Percentiles rank a stretch among this genome's conserved stretches.
These are phyloP conservation scores for Parascedosporium putredinis DNA, from an alignment of 2,329 filamentous ascomycete genomes.

Conservation along the genomic window DNA sequence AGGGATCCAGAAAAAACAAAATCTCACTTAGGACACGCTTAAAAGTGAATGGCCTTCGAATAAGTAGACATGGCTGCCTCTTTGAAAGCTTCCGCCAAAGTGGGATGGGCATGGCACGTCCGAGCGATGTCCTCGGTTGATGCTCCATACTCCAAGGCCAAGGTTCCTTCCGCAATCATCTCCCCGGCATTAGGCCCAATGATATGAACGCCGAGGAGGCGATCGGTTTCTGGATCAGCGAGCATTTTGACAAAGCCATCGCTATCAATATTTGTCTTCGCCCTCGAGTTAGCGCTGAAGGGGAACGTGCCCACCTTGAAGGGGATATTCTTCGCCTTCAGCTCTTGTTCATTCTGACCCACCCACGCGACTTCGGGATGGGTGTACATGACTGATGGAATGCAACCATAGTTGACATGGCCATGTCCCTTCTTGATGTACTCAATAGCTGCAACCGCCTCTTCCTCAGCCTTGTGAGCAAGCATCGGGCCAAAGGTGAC, in stretches of 20 bases:
- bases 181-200: conserved; percentile 92
- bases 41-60: conserved; percentile 93
- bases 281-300: conserved; percentile 95
- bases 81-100: conserved; percentile 95
- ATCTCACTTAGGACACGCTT: conserved; percentile 21
- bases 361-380: conserved; percentile 98
- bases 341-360: conserved; percentile 90
- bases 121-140: conserved; percentile 89
- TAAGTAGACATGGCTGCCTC: conserved; percentile 98
- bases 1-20: background rate
- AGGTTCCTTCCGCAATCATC: conserved; percentile 96
- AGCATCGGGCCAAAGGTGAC: conserved; percentile 98
- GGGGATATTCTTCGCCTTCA: conserved; percentile 80
- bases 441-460: conserved; percentile 87
- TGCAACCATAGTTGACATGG: conserved; percentile 97
- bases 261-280: conserved; percentile 96
- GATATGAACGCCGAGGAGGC: conserved; percentile 92
- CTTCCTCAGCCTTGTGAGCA: conserved; percentile 98
- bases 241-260: conserved; percentile 97
- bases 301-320: conserved; percentile 94
- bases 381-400: conserved; percentile 99
- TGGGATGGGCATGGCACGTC: conserved; percentile 95
- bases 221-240: conserved; percentile 90
- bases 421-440: conserved; percentile 97
- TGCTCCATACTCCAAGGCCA: conserved; percentile 93